Evolutionary conservation across 2,329 filamentous ascomycete species (phyloP), one percentile per base, ranked within the genome.

Genomic region (Botrytis fabae): DNA sequence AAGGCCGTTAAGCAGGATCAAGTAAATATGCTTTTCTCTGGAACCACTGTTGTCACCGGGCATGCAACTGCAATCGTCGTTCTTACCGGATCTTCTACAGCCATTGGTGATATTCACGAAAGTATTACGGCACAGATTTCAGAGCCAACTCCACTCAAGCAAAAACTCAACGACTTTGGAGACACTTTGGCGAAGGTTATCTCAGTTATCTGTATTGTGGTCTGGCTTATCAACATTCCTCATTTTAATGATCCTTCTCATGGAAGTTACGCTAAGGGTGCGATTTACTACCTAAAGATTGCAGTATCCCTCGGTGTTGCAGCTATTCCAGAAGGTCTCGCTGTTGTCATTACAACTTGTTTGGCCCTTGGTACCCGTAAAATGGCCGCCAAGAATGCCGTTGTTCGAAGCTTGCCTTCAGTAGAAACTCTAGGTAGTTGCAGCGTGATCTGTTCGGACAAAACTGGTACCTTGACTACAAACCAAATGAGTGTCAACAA

Each of bases 401-500:
- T 99, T 54, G 97, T 99, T 73, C 91, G 97, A 83, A 98, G 94
- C 81, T 85, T 99, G 78, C 96, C 96, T 32, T 99, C 96, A 1
- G 96, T 99, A 70, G 96, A 99, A 84, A 99, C 96, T 20, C 88
- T 99, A 70, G 96, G 96, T 81, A 99, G 96, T 87, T 99, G 96
- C 89, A 99, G 96, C 80, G 95, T 99, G 73, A 98, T 99, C 82
- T 99, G 97, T 86, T 99, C 97, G 6, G 96, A 99, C 86, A 99
- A 99, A 87, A 99, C 96, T 8, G 97, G 96, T 78, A 99, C 96
- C 66, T 85, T 99, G 81, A 99, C 96, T 18, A 99, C 96, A 59
- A 99, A 99, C 85, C 95, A 98, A 84, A 99, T 99, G 96, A 98
- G 96, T 81, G 96, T 98, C 73, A 96, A 91, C 85, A 97, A 95